A percentile compares a stretch with the other conserved stretches of the same genome.
phyloP scores from a whole-genome alignment of 1,139 yeast species.

The Blastobotrys proliferans region DNA sequence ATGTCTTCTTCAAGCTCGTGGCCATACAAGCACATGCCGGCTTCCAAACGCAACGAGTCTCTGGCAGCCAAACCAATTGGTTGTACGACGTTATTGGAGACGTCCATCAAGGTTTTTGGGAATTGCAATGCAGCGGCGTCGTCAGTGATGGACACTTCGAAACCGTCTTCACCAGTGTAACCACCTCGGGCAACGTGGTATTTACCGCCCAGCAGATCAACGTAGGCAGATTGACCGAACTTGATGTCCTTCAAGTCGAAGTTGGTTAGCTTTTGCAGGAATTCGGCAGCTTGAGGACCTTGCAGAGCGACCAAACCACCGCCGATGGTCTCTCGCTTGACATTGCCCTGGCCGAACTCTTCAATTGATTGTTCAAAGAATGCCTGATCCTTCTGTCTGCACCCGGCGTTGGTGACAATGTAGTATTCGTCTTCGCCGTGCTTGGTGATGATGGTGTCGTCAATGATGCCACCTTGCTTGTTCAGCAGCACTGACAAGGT shows the following conservation, averaged over 20 bases:
- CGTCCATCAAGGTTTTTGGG: constrained; percentile 56
- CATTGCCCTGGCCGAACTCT: constrained; percentile 36
- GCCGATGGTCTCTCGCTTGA: constrained; percentile 60
- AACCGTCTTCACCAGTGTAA: constrained; percentile 98
- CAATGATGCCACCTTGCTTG: constrained; percentile 69
- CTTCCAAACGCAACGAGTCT: constrained; percentile 90
- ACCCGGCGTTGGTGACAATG: constrained; percentile 96
- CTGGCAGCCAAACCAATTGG: constrained; percentile 97
- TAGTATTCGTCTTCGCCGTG: constrained; percentile 74
- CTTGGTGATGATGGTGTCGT: constrained; percentile 88
- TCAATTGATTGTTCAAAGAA: constrained; percentile 57
- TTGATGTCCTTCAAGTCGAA: constrained; percentile 56
- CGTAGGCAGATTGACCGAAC: constrained; percentile 68
- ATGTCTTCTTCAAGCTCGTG: constrained; percentile 78
- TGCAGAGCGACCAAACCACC: constrained; percentile 85
- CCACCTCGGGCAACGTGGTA: constrained; percentile 89
- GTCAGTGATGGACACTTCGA: constrained; percentile 79
- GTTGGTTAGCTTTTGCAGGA: constrained; percentile 61
- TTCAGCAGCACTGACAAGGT: constrained; percentile 78
- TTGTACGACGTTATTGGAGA: constrained; percentile 53
- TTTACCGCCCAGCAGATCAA: constrained; percentile 44
- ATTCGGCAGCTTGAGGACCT: constrained; percentile 75
- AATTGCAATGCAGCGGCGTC: constrained; percentile 55
- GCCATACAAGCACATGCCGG: constrained; percentile 97
- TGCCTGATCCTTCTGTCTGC: constrained; percentile 71